Evolutionary conservation across 495 filamentous ascomycete species (phyloP).

Genomic region (Lepraria neglecta): DNA sequence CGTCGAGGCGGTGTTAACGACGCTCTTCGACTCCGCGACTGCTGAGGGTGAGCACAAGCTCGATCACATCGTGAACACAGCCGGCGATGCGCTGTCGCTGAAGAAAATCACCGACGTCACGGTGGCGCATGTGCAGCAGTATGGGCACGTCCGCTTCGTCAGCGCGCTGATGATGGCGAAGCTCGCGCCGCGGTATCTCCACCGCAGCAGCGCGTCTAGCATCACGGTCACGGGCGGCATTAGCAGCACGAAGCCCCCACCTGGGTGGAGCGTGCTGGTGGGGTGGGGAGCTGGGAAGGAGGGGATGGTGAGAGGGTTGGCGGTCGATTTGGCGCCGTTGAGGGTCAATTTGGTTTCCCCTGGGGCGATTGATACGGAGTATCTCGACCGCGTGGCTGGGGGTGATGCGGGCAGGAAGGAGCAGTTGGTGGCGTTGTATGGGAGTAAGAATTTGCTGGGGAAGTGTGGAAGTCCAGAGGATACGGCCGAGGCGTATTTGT

Average conservation of each 20-base stretch:
- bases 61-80: constrained; percentile 60
- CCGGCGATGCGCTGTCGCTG: constrained; percentile 42
- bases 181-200: constrained; percentile 42
- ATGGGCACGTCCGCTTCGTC: constrained; percentile 45
- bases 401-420: constrained; percentile 29
- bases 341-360: constrained; percentile 56
- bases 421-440: constrained; percentile 28
- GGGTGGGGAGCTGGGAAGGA: constrained; percentile 34
- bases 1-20: constrained; percentile 34
- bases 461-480: constrained; percentile 45
- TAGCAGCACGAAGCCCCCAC: constrained; percentile 39
- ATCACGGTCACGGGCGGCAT: constrained; percentile 51
- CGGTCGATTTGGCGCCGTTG: constrained; percentile 53
- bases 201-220: constrained; percentile 33
- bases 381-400: too few species aligned
- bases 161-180: constrained; percentile 50
- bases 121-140: constrained; percentile 34
- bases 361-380: constrained; percentile 50
- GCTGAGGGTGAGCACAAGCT: constrained; percentile 25
- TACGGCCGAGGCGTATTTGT: constrained; percentile 58
- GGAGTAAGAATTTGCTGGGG: constrained; percentile 21
- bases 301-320: constrained; percentile 47
- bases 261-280: constrained; percentile 42
- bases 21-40: constrained; percentile 18
- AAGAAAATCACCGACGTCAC: constrained; percentile 36